Percentiles rank a stretch among this genome's conserved stretches.
Conservation (phyloP, 352 stramenopile species). For the Globisporangium heterothallicum region DNA sequence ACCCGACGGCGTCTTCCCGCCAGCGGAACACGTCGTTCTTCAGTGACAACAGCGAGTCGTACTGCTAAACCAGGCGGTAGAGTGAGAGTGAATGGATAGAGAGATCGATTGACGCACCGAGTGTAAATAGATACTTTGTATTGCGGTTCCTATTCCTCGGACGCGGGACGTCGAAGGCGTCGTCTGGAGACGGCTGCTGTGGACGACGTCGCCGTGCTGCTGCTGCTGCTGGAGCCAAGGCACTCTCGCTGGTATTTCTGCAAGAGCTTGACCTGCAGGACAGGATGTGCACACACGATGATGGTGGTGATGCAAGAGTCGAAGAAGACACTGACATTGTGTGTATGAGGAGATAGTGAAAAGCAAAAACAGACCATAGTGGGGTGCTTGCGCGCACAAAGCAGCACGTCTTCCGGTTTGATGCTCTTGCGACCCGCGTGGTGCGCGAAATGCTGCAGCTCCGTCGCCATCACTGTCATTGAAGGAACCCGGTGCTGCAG, state of each 20-base stretch:
- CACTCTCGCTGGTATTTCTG: constrained; percentile 60
- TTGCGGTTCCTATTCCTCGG: constrained; percentile 18
- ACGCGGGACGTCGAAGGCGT: constrained; percentile 2
- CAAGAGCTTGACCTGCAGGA: constrained; percentile 36
- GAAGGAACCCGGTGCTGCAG: no score
- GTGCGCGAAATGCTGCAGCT: constrained; percentile 70
- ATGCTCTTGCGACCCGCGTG: constrained; percentile 71
- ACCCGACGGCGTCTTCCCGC: no score
- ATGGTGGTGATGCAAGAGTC: background rate
- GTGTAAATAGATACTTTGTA: background rate
- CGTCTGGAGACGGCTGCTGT: constrained; percentile 23
- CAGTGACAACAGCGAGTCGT: constrained; percentile 19
- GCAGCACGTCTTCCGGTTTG: constrained; percentile 62
- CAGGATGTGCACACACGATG: background rate
- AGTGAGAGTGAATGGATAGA: no score
- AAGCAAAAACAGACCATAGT: constrained; percentile 27
- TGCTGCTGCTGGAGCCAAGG: constrained; percentile 8
- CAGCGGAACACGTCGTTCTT: constrained; percentile 10
- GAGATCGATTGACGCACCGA: background rate
- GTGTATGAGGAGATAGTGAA: background rate
- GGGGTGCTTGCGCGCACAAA: constrained; percentile 60
- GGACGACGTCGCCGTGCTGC: constrained; percentile 2
- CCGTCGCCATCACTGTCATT: constrained; percentile 65
- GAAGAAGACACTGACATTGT: background rate
- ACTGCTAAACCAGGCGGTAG: no score